Evolutionary conservation across 2,329 filamentous ascomycete genomes (phyloP), one percentile per base, ranked within the genome.

Genomic region (Diaporthe eres): DNA sequence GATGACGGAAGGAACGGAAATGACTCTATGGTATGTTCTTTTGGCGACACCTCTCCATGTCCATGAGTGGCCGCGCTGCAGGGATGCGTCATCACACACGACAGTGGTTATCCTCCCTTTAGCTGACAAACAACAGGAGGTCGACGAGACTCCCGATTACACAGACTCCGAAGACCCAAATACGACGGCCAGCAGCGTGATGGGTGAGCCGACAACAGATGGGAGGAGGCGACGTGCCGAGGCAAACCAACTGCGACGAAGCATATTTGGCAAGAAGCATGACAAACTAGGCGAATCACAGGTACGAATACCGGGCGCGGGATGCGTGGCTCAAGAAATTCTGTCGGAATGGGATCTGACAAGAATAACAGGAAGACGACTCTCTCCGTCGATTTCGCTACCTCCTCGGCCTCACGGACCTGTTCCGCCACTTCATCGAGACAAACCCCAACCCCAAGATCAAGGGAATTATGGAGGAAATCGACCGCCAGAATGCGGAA

Each of bases 351-450:
- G 10, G 37, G 5, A n/a, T 76, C 67, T 79, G 42, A 77, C 53
- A 51, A 12, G 12, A 39, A 53, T 71, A 13, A 53, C 74, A 96
- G 94, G 96, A 98, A 87, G 95, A 98, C 88, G 96, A 98, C 82
- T 97, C 95, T 0, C 95, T 98, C 82, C 92, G 96, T 80, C 91
- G 97, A 83, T 99, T 99, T 84, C 93, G 95, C 78, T 99, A 99
- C 83, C 90, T 99, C 1, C 90, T 99, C 19, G 97, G 97, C 37
- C 88, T 99, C 71, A 99, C 97, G 22, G 97, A 99, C 82, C 89
- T 99, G 28, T 99, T 99, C 87, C 95, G 97, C 78, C 97, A 99
- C 86, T 99, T 99, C 85, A 99, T 99, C 86, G 96, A 98, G 82
- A 95, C 95, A 12, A 99, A 98, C 82, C 96, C 96, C 7, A 96